Percentiles rank a stretch among this genome's conserved stretches.
Evolutionary conservation across 2,329 filamentous ascomycete species (phyloP).

Genomic region (Paecilomyces sp.): DNA sequence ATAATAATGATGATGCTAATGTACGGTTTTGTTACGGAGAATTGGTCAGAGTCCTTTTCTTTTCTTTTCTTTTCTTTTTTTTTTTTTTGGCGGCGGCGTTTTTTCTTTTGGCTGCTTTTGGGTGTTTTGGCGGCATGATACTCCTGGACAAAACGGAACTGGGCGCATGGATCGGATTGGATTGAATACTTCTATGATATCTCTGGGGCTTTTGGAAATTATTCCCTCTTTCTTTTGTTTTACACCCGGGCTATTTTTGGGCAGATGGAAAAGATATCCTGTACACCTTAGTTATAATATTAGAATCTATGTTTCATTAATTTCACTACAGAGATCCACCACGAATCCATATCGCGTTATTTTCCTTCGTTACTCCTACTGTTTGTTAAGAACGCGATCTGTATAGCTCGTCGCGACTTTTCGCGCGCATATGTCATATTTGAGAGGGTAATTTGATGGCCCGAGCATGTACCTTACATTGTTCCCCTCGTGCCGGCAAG

Average conservation of each 20-base stretch:
- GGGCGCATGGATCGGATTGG: background rate
- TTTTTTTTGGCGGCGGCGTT: too few relatives aligned
- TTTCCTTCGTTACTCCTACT: background rate
- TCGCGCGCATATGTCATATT: background rate
- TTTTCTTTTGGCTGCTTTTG: background rate
- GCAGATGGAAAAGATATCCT: background rate
- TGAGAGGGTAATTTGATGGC: background rate
- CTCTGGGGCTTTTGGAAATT: background rate
- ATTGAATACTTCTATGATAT: background rate
- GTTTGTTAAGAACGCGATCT: background rate
- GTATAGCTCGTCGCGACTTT: background rate
- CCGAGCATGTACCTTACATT: background rate
- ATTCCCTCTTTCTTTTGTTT: background rate
- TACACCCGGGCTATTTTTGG: background rate
- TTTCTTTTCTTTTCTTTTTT: too few relatives aligned
- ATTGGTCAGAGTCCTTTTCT: background rate
- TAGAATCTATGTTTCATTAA: background rate
- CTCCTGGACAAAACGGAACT: background rate
- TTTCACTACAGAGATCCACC: background rate
- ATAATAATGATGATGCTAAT: slow-evolving; percentile 4
- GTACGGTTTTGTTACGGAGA: background rate
- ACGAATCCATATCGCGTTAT: background rate
- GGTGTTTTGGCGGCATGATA: background rate
- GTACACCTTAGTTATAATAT: background rate
- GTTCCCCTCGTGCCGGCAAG: background rate